These are phyloP conservation scores for Podospora fimiseda DNA, from an alignment of 495 filamentous ascomycete genomes.

Conservation along the genomic window DNA sequence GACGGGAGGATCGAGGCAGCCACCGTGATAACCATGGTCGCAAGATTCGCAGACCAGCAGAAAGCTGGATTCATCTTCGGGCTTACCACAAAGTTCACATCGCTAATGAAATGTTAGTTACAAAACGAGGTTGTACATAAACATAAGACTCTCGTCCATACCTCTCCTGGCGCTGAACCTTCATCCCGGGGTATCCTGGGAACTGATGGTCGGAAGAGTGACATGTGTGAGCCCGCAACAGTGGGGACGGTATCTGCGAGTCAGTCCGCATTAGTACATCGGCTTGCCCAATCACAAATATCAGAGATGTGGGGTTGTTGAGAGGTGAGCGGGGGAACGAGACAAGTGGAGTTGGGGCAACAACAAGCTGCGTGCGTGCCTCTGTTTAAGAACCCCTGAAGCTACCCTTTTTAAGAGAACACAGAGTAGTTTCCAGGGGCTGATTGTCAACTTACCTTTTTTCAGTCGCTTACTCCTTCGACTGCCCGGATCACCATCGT, in stretches of 20 bases:
- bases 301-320: neutral
- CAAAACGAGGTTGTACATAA: neutral
- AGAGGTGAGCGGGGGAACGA: neutral
- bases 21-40: slow-evolving; percentile 79
- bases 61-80: slow-evolving; percentile 53
- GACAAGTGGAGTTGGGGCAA: neutral
- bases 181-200: slow-evolving; percentile 65
- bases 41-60: slow-evolving; percentile 90
- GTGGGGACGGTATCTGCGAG: slow-evolving; percentile 73
- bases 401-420: neutral
- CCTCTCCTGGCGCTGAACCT: slow-evolving; percentile 66
- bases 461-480: slow-evolving; percentile 88
- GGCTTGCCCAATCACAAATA: slow-evolving; percentile 16
- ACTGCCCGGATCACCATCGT: slow-evolving; percentile 65
- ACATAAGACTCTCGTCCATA: slow-evolving; percentile 32
- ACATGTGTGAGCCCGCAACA: slow-evolving; percentile 95
- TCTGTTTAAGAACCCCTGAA: neutral
- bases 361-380: neutral
- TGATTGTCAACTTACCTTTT: slow-evolving; percentile 66
- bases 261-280: slow-evolving; percentile 32
- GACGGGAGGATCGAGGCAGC: slow-evolving; percentile 84
- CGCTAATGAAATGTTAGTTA: slow-evolving; percentile 47
- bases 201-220: slow-evolving; percentile 73
- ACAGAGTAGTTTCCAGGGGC: neutral
- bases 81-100: slow-evolving; percentile 81